These are phyloP conservation scores for Eutrema salsugineum DNA, from an alignment of 441 rosid genomes.

Conservation along the genomic window DNA sequence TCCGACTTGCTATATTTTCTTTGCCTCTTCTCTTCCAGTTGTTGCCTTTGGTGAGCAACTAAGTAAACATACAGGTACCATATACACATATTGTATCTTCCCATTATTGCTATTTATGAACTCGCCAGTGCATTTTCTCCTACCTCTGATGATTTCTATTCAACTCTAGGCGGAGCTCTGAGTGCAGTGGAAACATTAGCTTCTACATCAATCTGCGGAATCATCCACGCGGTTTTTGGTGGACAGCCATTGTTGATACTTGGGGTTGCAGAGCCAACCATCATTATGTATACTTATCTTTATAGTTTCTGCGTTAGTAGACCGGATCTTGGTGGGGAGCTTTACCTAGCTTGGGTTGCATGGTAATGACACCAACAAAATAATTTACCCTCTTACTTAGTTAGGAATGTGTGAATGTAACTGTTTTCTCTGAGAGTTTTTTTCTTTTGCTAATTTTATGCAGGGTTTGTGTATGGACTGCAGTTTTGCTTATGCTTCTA, in stretches of 20 bases:
- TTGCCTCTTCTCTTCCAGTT: slow-evolving; percentile 91
- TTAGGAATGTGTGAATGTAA: neutral
- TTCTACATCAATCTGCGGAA: slow-evolving; percentile 87
- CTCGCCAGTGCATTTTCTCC: too few relatives aligned
- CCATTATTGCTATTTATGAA: neutral
- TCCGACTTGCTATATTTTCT: slow-evolving; percentile 74
- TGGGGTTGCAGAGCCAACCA: slow-evolving; percentile 91
- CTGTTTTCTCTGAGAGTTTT: neutral
- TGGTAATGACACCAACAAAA: slow-evolving; percentile 41
- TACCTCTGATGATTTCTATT: neutral
- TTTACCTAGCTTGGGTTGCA: slow-evolving; percentile 77
- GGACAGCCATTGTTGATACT: slow-evolving; percentile 86
- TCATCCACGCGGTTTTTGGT: slow-evolving; percentile 77
- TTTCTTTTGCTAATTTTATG: neutral
- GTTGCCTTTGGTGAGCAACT: slow-evolving; percentile 91
- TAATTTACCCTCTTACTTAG: neutral
- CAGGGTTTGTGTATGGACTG: slow-evolving; percentile 93
- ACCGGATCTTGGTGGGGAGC: slow-evolving; percentile 50
- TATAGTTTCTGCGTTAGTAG: slow-evolving; percentile 62
- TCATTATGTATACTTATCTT: slow-evolving; percentile 85
- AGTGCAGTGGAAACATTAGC: slow-evolving; percentile 77
- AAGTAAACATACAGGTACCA: slow-evolving; percentile 68
- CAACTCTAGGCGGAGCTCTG: slow-evolving; percentile 52
- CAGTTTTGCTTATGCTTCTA: slow-evolving; percentile 59
- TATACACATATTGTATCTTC: neutral